Percentiles rank a stretch among this genome's conserved stretches.
Evolutionary conservation across 352 stramenopile species (phyloP).

Genomic region (Aphanomyces invadans): DNA sequence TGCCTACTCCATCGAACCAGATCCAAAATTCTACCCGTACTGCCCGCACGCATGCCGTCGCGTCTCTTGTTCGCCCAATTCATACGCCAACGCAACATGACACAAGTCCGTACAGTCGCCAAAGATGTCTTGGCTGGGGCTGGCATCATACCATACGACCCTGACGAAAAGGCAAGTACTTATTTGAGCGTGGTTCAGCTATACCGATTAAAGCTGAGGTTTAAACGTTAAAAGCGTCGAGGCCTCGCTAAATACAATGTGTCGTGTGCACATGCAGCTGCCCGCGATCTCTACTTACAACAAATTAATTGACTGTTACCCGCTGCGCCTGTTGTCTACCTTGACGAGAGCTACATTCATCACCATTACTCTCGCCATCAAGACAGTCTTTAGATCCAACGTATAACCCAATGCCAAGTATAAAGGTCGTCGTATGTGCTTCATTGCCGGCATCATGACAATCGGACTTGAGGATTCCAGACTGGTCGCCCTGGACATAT

Average conservation of each 20-base stretch:
- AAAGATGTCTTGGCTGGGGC: neutral
- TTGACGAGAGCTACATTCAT: slow-evolving; percentile 32
- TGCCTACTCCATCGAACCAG: neutral
- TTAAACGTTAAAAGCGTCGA: neutral
- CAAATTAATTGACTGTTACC: neutral
- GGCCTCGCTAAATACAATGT: neutral
- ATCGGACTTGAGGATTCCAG: neutral
- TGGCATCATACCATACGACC: neutral
- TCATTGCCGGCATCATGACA: neutral
- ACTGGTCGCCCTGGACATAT: slow-evolving; percentile 21
- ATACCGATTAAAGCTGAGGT: neutral
- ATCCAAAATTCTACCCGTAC: neutral
- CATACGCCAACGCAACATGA: neutral
- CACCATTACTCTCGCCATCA: slow-evolving; percentile 25
- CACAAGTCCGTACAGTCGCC: neutral
- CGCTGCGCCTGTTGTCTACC: slow-evolving; percentile 23
- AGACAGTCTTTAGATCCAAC: slow-evolving; percentile 26
- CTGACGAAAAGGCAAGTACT: neutral
- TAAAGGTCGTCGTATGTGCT: neutral
- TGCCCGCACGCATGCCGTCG: neutral
- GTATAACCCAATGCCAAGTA: slow-evolving; percentile 22
- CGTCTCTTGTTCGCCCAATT: neutral
- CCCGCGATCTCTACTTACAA: neutral
- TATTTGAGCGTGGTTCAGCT: neutral
- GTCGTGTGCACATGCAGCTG: neutral